Conservation (phyloP, 164 flowering plant species). For the Santalum album region DNA sequence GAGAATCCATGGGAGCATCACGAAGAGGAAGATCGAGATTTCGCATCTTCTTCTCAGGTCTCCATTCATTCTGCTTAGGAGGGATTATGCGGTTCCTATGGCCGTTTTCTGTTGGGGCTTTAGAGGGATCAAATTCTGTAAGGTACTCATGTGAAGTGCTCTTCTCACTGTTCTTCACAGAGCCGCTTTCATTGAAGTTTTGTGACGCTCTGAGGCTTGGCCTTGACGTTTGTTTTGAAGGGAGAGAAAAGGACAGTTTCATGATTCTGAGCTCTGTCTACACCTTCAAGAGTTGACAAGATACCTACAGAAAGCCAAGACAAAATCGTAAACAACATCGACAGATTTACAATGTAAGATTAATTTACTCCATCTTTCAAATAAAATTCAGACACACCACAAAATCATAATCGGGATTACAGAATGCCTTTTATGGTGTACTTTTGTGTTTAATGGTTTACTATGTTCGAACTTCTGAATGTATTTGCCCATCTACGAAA, state of each 20-base stretch:
- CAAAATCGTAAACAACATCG: no score
- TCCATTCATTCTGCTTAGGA: slow-evolving; percentile 46
- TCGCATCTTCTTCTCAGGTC: slow-evolving; percentile 51
- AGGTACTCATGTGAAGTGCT: slow-evolving; percentile 22
- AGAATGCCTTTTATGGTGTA: no score
- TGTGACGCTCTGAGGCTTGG: slow-evolving; percentile 8
- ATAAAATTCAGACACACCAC: no score
- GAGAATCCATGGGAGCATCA: slow-evolving; percentile 11
- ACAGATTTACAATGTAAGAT: no score
- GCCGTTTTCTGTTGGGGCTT: slow-evolving; percentile 18
- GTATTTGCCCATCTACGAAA: no score
- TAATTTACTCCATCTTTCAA: no score
- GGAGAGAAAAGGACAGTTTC: slow-evolving; percentile 21
- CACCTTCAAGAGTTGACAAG: background rate
- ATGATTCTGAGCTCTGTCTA: background rate
- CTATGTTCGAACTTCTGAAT: no score
- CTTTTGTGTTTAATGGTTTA: no score
- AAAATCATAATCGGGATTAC: no score
- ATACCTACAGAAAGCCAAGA: no score
- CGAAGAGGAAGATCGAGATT: slow-evolving; percentile 38
- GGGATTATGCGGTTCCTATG: slow-evolving; percentile 33
- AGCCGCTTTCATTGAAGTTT: slow-evolving; percentile 4
- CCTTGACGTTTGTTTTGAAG: slow-evolving; percentile 21
- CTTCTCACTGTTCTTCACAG: background rate
- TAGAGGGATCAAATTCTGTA: slow-evolving; percentile 48